Conservation (phyloP, 768 basidiomycete species). For the Strobilomyces dryophilus region DNA sequence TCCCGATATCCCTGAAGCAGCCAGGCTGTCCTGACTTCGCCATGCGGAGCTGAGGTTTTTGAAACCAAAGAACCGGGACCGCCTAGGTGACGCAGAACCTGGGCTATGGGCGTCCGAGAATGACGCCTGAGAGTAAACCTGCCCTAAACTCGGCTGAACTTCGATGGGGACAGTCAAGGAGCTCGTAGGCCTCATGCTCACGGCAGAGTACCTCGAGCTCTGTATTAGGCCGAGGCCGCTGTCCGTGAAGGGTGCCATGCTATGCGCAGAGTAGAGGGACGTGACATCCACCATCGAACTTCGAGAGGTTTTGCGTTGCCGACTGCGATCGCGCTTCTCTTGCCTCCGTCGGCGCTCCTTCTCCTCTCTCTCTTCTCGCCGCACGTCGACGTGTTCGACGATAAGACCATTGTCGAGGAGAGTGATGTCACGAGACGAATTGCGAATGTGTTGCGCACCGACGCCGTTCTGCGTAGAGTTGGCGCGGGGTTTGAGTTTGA, state of each 20-base stretch:
- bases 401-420: constrained; percentile 87
- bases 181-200: constrained; percentile 57
- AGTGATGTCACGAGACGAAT: constrained; percentile 68
- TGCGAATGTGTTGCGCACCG: constrained; percentile 38
- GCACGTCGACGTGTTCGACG: constrained; percentile 82
- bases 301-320: constrained; percentile 69
- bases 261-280: constrained; percentile 68
- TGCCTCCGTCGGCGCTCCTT: constrained; percentile 66
- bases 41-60: constrained; percentile 67
- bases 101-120: constrained; percentile 79
- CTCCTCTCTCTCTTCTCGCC: constrained; percentile 73
- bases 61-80: constrained; percentile 75
- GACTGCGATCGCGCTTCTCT: constrained; percentile 52
- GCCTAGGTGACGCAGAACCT: constrained; percentile 60
- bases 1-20: constrained; percentile 76
- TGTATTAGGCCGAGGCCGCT: constrained; percentile 52
- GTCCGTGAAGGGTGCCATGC: constrained; percentile 52
- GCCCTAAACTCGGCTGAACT: constrained; percentile 53
- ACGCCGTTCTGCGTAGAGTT: constrained; percentile 31
- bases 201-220: constrained; percentile 57
- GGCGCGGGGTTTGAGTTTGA: constrained; percentile 64
- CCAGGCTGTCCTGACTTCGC: constrained; percentile 78
- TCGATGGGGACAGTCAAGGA: constrained; percentile 57
- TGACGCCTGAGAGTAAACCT: constrained; percentile 72
- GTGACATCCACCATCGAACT: constrained; percentile 68